phyloP scores from a whole-genome alignment of 2,329 filamentous ascomycete genomes.

The Myrmaecium sp. region DNA sequence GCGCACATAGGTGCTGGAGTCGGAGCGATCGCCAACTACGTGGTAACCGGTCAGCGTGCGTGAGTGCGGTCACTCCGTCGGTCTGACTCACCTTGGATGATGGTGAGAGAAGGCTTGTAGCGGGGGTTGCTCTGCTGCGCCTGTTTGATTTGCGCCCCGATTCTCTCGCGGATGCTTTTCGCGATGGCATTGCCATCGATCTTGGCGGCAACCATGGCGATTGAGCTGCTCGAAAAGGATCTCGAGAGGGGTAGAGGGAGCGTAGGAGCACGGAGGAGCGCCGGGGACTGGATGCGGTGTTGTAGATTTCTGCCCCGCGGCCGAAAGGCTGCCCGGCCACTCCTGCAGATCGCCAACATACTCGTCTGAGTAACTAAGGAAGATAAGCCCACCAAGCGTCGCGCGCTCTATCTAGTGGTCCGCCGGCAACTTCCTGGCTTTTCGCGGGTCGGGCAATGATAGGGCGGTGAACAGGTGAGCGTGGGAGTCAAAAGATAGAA shows the following conservation, averaged over 20 bases:
- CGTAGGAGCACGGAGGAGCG: slow-evolving; percentile 4
- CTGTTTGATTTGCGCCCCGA: slow-evolving; percentile 64
- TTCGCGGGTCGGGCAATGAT: too few species aligned
- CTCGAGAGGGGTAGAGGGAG: slow-evolving; percentile 2
- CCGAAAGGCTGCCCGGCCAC: too few species aligned
- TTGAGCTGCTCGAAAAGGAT: slow-evolving; percentile 34
- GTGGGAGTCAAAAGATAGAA: too few species aligned
- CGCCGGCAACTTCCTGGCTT: too few species aligned
- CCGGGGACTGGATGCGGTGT: slow-evolving; percentile 4
- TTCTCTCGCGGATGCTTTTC: slow-evolving; percentile 69
- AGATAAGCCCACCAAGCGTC: too few species aligned
- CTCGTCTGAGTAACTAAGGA: too few species aligned
- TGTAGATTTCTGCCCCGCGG: background rate
- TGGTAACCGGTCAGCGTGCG: slow-evolving; percentile 6
- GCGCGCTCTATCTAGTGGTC: too few species aligned
- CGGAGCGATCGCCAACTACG: slow-evolving; percentile 75
- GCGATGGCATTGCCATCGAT: slow-evolving; percentile 95
- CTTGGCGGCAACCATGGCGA: slow-evolving; percentile 69
- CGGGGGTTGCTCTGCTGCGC: slow-evolving; percentile 70
- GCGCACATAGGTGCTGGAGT: slow-evolving; percentile 95
- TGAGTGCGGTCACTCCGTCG: too few species aligned
- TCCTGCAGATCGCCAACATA: too few species aligned
- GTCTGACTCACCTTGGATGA: slow-evolving; percentile 75
- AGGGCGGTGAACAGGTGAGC: too few species aligned
- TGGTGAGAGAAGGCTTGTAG: slow-evolving; percentile 80